phyloP scores from a whole-genome alignment of 345 rosid species.

The Triadica sebifera region DNA sequence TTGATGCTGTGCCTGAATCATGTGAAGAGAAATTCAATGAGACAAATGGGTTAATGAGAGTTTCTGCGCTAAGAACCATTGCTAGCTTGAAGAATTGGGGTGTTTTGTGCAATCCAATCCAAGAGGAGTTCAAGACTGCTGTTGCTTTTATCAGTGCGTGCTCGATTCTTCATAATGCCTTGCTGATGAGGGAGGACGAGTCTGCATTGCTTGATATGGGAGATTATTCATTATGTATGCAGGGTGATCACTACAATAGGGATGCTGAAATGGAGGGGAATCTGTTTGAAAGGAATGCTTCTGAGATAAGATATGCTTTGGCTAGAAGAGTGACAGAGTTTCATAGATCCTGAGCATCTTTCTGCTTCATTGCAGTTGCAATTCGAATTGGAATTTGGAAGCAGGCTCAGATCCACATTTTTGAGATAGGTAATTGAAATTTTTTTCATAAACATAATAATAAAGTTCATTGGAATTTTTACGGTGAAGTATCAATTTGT shows the following conservation, averaged over 20 bases:
- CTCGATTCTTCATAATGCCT: slow-evolving; percentile 60
- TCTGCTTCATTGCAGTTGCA: no score
- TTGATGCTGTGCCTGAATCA: slow-evolving; percentile 32
- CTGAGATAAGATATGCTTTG: slow-evolving; percentile 40
- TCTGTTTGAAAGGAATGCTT: slow-evolving; percentile 28
- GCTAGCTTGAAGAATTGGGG: slow-evolving; percentile 67
- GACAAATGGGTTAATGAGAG: slow-evolving; percentile 31
- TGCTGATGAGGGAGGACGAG: slow-evolving; percentile 60
- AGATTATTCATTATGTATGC: slow-evolving; percentile 21
- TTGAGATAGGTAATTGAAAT: slow-evolving; percentile 24
- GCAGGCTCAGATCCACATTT: slow-evolving; percentile 10
- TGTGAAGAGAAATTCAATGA: slow-evolving; percentile 43
- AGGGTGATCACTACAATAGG: slow-evolving; percentile 4
- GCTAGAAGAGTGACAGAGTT: slow-evolving; percentile 33
- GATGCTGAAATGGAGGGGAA: slow-evolving; percentile 29
- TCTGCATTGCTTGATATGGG: slow-evolving; percentile 45
- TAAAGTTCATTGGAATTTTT: not conserved
- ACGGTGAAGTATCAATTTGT: no score
- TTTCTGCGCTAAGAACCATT: slow-evolving; percentile 37
- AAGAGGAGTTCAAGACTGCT: slow-evolving; percentile 50
- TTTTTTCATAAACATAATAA: slow-evolving; percentile 7
- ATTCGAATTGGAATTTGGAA: not conserved
- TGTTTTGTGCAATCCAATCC: slow-evolving; percentile 43
- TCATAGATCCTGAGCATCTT: not conserved
- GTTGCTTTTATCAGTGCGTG: slow-evolving; percentile 60